phyloP scores from a whole-genome alignment of 164 flowering plant species.

The Vitis riparia region DNA sequence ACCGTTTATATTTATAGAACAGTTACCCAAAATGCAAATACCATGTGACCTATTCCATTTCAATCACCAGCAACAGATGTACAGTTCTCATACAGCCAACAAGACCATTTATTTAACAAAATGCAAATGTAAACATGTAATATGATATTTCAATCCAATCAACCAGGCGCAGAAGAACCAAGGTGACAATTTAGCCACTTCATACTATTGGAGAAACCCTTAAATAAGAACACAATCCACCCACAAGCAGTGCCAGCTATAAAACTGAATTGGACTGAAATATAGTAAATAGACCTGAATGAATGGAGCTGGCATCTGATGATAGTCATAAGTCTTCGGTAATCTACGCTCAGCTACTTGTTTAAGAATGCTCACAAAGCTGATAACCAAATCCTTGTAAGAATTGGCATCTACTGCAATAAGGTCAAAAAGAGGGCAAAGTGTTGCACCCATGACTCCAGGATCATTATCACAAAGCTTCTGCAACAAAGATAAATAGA shows the following conservation, averaged over 20 bases:
- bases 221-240: neutral
- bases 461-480: slow-evolving; percentile 95
- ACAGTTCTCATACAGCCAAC: too few species aligned
- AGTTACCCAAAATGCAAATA: too few species aligned
- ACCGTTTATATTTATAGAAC: too few species aligned
- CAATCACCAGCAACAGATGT: too few species aligned
- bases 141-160: too few species aligned
- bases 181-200: too few species aligned
- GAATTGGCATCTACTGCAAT: slow-evolving; percentile 63
- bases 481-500: slow-evolving; percentile 41
- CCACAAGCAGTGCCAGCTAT: neutral
- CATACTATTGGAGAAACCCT: too few species aligned
- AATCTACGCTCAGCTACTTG: slow-evolving; percentile 93
- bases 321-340: slow-evolving; percentile 94
- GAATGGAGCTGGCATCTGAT: slow-evolving; percentile 98
- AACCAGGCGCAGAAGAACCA: too few species aligned
- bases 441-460: slow-evolving; percentile 98
- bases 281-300: slow-evolving; percentile 60
- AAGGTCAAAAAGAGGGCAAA: slow-evolving; percentile 94
- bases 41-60: too few species aligned
- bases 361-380: slow-evolving; percentile 91
- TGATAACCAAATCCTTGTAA: slow-evolving; percentile 77
- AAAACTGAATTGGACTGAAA: neutral
- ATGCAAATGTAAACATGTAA: too few species aligned
- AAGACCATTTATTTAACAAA: too few species aligned